These are phyloP conservation scores for Leccinum subspadiceum DNA, from an alignment of 1,284 basidiomycete genomes.

Conservation along the genomic window DNA sequence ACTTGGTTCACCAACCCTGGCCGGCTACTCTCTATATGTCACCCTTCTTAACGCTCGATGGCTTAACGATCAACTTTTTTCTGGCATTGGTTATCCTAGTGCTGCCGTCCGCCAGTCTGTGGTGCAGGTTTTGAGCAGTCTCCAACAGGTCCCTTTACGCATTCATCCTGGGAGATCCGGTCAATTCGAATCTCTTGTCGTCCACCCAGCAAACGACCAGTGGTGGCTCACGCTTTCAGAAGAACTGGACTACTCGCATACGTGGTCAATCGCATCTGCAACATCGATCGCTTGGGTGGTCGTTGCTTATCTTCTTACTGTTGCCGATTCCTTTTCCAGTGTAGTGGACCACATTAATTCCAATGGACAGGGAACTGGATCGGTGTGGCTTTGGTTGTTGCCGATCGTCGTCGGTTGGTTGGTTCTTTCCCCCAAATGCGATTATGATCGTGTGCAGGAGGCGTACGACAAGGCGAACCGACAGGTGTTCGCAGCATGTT, in stretches of 20 bases:
- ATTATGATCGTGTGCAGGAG: constrained; percentile 31
- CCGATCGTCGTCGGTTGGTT: constrained; percentile 43
- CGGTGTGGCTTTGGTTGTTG: constrained; percentile 42
- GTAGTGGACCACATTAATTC: constrained; percentile 24
- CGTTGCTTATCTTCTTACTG: constrained; percentile 42
- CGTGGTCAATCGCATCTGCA: constrained; percentile 41
- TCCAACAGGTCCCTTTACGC: constrained; percentile 34
- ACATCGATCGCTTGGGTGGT: constrained; percentile 42
- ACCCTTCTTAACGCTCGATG: constrained; percentile 34
- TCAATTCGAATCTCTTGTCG: constrained; percentile 31
- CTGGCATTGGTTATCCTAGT: constrained; percentile 20
- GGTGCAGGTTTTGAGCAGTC: constrained; percentile 21
- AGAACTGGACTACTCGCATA: constrained; percentile 30
- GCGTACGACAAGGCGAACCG: constrained; percentile 36
- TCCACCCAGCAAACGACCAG: constrained; percentile 32
- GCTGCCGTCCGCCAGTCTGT: constrained; percentile 15
- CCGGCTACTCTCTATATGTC: constrained; percentile 33
- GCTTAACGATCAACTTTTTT: constrained; percentile 25
- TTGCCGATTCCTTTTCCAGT: constrained; percentile 38
- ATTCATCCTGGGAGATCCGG: constrained; percentile 23
- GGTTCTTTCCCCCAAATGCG: constrained; percentile 41
- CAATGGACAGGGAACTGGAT: constrained; percentile 38
- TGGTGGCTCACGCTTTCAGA: constrained; percentile 30
- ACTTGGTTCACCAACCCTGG: constrained; percentile 35
- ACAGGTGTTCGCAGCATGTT: constrained; percentile 6